A percentile compares a stretch with the other conserved stretches of the same genome.
Conservation (phyloP, 345 rosid genomes). For the Rubroshorea leprosula region DNA sequence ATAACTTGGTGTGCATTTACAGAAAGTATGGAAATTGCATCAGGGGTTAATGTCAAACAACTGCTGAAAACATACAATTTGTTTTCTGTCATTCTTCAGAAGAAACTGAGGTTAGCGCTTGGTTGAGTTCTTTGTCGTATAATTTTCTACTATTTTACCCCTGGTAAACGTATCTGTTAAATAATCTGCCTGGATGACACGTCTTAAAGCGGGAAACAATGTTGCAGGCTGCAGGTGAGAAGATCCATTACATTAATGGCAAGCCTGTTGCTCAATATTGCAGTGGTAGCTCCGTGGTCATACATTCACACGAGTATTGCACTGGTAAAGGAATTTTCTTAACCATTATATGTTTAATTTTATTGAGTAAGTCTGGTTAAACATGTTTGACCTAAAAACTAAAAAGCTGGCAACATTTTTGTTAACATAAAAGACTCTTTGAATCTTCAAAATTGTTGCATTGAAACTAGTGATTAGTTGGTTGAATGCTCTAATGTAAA, state of each 20-base stretch:
- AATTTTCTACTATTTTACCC: too few relatives aligned
- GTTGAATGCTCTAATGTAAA: too few relatives aligned
- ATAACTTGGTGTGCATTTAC: constrained; percentile 77
- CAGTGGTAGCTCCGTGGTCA: constrained; percentile 44
- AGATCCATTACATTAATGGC: constrained; percentile 64
- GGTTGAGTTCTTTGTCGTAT: too few relatives aligned
- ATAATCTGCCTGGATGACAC: too few relatives aligned
- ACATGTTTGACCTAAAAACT: too few relatives aligned
- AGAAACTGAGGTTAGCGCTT: too few relatives aligned
- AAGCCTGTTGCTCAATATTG: constrained; percentile 53
- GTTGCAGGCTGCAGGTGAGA: constrained; percentile 77
- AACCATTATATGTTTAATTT: not conserved
- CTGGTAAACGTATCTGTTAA: too few relatives aligned
- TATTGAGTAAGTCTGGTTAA: not conserved
- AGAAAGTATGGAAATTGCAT: constrained; percentile 86
- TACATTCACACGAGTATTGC: constrained; percentile 79
- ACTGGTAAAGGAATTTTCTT: too few relatives aligned
- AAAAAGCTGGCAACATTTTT: not conserved
- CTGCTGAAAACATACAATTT: too few relatives aligned
- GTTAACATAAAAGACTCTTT: not conserved
- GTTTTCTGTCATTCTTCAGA: too few relatives aligned
- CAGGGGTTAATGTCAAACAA: too few relatives aligned
- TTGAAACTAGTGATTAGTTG: too few relatives aligned
- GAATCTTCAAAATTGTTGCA: not conserved
- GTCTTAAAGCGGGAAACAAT: constrained; percentile 7